phyloP scores from a whole-genome alignment of 106 monocot genomes.

The Acorus gramineus region DNA sequence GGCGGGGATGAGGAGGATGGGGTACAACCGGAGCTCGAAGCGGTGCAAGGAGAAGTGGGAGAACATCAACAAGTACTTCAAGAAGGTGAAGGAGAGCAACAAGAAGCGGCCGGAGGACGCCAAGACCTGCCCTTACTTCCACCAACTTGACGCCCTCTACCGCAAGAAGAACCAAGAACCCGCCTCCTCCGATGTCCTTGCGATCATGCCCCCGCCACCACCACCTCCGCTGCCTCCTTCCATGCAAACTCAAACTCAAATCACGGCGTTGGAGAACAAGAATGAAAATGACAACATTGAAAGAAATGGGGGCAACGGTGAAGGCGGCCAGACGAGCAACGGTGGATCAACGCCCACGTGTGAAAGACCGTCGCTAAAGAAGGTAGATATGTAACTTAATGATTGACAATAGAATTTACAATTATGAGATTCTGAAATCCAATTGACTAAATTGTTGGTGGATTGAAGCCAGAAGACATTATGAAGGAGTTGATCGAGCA shows the following conservation, averaged over 20 bases:
- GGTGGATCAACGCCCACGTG: constrained; percentile 19
- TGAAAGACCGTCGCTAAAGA: constrained; percentile 12
- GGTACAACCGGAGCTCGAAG: constrained; percentile 59
- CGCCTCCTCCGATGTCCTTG: background rate
- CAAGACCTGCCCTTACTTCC: constrained; percentile 91
- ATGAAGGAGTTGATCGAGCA: constrained; percentile 46
- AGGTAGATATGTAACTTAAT: constrained; percentile 16
- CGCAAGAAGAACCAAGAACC: constrained; percentile 25
- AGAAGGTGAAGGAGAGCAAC: constrained; percentile 90
- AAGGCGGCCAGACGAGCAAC: constrained; percentile 23
- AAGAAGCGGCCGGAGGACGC: constrained; percentile 74
- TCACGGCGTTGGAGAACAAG: background rate
- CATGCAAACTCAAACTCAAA: background rate
- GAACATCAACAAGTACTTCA: constrained; percentile 96
- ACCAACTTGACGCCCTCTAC: constrained; percentile 73
- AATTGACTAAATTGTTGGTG: background rate
- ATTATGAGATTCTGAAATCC: no score
- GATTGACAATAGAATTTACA: no score
- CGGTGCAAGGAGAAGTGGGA: constrained; percentile 96
- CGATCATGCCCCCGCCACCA: constrained; percentile 1
- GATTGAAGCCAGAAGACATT: constrained; percentile 72
- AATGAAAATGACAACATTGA: background rate
- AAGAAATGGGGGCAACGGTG: background rate
- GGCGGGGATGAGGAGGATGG: constrained; percentile 45
- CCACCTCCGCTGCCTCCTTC: constrained; percentile 4